These are phyloP conservation scores for Climacium dendroides DNA, from an alignment of 225 moss, liverwort and hornwort genomes.

Conservation along the genomic window DNA sequence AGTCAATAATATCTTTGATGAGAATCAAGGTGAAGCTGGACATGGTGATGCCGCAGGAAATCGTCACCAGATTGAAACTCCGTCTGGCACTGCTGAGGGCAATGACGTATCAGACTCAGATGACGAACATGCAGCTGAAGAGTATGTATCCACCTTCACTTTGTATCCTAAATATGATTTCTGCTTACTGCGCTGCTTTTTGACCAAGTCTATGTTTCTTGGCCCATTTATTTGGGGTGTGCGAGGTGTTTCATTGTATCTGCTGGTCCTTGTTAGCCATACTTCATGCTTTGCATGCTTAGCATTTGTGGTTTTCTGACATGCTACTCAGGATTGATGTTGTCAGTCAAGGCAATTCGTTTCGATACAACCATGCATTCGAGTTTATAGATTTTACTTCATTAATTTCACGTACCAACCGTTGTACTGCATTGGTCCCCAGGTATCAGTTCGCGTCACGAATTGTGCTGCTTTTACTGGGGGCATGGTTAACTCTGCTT, in stretches of 20 bases:
- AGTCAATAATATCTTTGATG: slow-evolving; percentile 20
- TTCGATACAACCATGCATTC: neutral
- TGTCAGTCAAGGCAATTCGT: neutral
- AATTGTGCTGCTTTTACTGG: slow-evolving; percentile 61
- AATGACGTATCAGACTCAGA: slow-evolving; percentile 6
- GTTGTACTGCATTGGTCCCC: neutral
- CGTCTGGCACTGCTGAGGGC: slow-evolving; percentile 6
- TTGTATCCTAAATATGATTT: neutral
- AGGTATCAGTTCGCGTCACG: slow-evolving; percentile 79
- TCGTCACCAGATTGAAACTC: slow-evolving; percentile 6
- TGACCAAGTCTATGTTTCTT: neutral
- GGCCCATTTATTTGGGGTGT: neutral
- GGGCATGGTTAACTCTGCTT: slow-evolving; percentile 82
- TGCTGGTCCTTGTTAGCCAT: neutral
- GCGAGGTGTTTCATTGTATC: neutral
- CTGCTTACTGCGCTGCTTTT: neutral
- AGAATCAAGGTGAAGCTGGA: slow-evolving; percentile 24
- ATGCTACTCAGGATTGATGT: neutral
- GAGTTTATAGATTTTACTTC: neutral
- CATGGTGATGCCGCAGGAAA: slow-evolving; percentile 19
- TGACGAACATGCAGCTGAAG: slow-evolving; percentile 15
- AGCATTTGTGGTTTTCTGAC: neutral
- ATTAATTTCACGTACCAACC: neutral
- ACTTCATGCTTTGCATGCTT: neutral
- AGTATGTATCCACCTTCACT: neutral